Base-by-base conservation (phyloP, 1,139 yeast genomes). In the Kodamaea plutei region DNA sequence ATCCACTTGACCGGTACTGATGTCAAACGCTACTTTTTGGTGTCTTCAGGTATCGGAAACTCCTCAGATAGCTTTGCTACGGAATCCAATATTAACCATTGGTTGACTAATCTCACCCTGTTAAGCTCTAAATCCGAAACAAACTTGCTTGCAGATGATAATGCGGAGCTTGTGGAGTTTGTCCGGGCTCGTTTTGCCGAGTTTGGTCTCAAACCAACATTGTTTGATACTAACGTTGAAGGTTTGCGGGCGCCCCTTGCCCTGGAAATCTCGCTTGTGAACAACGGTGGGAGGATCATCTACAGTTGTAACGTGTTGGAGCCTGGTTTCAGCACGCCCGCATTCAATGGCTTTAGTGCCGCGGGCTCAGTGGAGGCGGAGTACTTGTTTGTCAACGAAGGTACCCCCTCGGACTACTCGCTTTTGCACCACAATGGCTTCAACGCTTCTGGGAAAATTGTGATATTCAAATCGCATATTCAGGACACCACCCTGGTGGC, bases 1-100 rank as follows among this genome's bases (percentile, higher is more conserved):
- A 69, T 80, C 16, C 71, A 61, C 33, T 48, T 81, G 30, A 78
- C 88, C 3, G 72, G 69, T 38, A 67, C 74, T n/a, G 91, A 82
- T 39, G 70, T 79, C 17, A 73, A 78, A 42, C 55, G 89, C 28
- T 56, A 71, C 25, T 52, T 44, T 20, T 36, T 52, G 15, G 44
- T 43, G 3, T 45, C 28, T 20, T 28, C 47, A 1, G 64, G 66
- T 2, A 49, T 51, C 8, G 57, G 56, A 5, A 47, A 51, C 29
- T 38, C 40, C 20, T 49, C 51, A 23, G 55, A 50, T 16, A 48
- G 52, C 20, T 34, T 43, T 23, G 45, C 54, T 11, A 57, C 58
- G 16, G 64, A 61, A 33, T 50, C 58, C 25, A 45, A 52, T 27
- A 48, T 64, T 24, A 47, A 47, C 25, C 30, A 43, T 39, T 52